Conservation (phyloP, 2,329 filamentous ascomycete species). For the Fusarium foetens region DNA sequence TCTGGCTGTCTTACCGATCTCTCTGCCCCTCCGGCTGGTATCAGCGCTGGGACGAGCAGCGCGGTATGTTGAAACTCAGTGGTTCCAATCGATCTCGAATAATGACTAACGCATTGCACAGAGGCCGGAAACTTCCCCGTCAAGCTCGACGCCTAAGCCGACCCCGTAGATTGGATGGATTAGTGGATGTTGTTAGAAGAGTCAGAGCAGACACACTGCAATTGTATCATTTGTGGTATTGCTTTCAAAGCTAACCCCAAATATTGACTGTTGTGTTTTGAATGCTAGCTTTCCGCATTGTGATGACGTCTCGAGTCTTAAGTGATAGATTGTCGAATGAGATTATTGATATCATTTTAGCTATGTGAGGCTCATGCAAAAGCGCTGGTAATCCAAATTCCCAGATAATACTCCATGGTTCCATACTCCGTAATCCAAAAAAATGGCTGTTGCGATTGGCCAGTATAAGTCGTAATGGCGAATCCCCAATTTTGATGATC, state of each 20-base stretch:
- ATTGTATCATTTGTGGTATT: constrained; percentile 51
- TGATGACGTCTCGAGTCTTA: constrained; percentile 24
- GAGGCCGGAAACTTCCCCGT: constrained; percentile 76
- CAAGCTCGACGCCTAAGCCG: constrained; percentile 68
- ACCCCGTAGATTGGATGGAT: constrained; percentile 33
- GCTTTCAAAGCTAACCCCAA: constrained; percentile 44
- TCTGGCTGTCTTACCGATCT: constrained; percentile 95
- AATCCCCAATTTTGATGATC: neutral
- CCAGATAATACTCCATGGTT: constrained; percentile 23
- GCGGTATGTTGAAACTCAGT: constrained; percentile 70
- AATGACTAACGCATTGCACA: constrained; percentile 51
- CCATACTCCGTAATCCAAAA: constrained; percentile 42
- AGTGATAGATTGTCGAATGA: constrained; percentile 16
- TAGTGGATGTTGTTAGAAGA: constrained; percentile 45
- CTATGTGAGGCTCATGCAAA: constrained; percentile 20
- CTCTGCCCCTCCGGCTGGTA: constrained; percentile 97
- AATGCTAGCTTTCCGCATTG: constrained; percentile 10
- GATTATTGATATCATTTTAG: constrained; percentile 37
- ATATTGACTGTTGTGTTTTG: constrained; percentile 37
- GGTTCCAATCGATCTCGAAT: constrained; percentile 1
- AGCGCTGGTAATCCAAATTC: constrained; percentile 32
- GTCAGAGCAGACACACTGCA: constrained; percentile 49
- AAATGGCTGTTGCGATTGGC: constrained; percentile 37
- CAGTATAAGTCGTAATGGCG: neutral
- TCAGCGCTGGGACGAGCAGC: constrained; percentile 95